Evolutionary conservation across 2,329 filamentous ascomycete genomes (phyloP).

Genomic region (Claviceps purpurea): DNA sequence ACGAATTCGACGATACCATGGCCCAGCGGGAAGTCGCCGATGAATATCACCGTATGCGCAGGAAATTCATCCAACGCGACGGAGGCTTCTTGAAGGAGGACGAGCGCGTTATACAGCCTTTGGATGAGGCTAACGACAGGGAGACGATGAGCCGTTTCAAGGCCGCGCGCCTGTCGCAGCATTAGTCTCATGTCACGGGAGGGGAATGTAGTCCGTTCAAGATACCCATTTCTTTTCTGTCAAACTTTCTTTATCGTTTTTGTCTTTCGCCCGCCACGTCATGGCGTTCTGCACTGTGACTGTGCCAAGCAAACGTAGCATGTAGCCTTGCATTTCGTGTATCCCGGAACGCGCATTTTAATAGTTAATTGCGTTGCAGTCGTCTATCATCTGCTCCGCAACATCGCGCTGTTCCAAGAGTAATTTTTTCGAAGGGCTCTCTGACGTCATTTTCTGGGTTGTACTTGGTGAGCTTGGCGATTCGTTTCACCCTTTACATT

Average conservation of each 20-base stretch:
- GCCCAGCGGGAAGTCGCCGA: constrained; percentile 65
- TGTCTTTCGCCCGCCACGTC: too few species aligned
- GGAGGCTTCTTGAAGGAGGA: constrained; percentile 69
- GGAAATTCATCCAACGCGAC: constrained; percentile 67
- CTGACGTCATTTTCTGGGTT: constrained; percentile 35
- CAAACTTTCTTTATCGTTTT: not conserved
- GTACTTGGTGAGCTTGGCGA: constrained; percentile 34
- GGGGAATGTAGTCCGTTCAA: not conserved
- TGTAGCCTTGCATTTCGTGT: not conserved
- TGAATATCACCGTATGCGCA: constrained; percentile 73
- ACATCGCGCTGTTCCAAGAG: constrained; percentile 44
- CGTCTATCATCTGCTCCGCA: constrained; percentile 35
- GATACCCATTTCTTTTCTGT: not conserved
- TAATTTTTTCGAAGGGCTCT: constrained; percentile 39
- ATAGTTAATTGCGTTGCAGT: constrained; percentile 43
- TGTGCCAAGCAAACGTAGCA: constrained; percentile 5
- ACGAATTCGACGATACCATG: constrained; percentile 56
- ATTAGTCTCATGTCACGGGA: constrained; percentile 19
- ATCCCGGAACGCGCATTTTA: constrained; percentile 23
- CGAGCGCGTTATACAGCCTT: constrained; percentile 50
- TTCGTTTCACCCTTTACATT: constrained; percentile 54
- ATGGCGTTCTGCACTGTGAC: not conserved
- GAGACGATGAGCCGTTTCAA: constrained; percentile 61
- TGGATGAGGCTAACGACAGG: constrained; percentile 53
- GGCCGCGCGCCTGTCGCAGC: constrained; percentile 49